Evolutionary conservation across 257 asterid species (phyloP).

Genomic region (Coffea eugenioides): DNA sequence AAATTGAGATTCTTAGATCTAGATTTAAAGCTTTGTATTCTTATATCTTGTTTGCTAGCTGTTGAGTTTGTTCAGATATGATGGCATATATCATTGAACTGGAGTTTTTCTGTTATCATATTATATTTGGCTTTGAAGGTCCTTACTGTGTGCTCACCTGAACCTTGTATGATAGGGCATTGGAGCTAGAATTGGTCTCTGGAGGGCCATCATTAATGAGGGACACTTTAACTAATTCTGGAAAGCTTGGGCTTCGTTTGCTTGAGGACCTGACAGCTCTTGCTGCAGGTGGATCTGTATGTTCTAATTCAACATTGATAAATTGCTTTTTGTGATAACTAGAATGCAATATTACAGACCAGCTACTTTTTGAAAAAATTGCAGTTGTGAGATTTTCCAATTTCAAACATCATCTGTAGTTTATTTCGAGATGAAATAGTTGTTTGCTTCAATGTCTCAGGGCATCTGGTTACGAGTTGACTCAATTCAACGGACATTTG

Average conservation of each 20-base stretch:
- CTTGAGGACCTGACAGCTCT: constrained; percentile 97
- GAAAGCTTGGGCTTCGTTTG: constrained; percentile 91
- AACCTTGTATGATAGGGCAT: constrained; percentile 53
- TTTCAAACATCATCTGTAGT: constrained; percentile 11
- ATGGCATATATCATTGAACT: background rate
- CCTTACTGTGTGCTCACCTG: background rate
- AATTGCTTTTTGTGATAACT: constrained; percentile 20
- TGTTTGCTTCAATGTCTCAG: constrained; percentile 48
- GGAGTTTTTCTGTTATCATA: background rate
- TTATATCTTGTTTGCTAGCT: background rate
- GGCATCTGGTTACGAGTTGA: constrained; percentile 78
- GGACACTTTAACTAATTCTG: constrained; percentile 59
- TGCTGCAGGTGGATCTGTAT: constrained; percentile 99
- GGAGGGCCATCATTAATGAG: constrained; percentile 63
- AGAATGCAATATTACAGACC: background rate
- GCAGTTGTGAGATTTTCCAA: background rate
- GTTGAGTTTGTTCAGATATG: background rate
- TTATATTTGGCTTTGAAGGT: background rate
- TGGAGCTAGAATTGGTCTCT: constrained; percentile 69
- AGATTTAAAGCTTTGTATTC: background rate
- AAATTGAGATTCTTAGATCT: background rate
- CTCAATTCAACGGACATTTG: constrained; percentile 87
- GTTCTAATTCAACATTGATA: constrained; percentile 55
- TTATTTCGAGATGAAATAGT: background rate
- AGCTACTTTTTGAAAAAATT: background rate